Evolutionary conservation across 73 alveolate species (phyloP), one percentile per base, ranked within the genome.

Genomic region (Blepharisma japonicum): DNA sequence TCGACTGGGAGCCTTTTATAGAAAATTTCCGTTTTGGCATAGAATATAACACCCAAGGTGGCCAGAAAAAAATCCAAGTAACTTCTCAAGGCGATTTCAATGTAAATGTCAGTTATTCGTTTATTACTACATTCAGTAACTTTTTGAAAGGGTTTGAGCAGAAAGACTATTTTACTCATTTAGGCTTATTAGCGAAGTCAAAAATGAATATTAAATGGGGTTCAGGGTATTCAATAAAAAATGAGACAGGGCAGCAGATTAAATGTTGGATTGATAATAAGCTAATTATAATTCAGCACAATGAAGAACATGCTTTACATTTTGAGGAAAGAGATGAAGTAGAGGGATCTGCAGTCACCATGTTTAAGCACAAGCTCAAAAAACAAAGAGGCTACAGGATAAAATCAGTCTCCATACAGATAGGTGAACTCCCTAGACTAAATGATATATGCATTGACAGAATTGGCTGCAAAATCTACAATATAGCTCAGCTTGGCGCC

Each of bases 1-100:
- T 45, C n/a, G 80, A 70, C 71, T 70, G 80, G 80, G 80, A 70
- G 39, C 80, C 80, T 70, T 70, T 70, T 18, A 38, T 70, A n/a
- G 80, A 70, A 47, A 39, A 39, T 2, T 70, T 45, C 11, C 32
- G n/a, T n/a, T 18, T 70, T 45, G 14, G 18, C 5, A 8, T 61
- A 61, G 23, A 61, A 61, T 61, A 18, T 5, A 14, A n/a, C 23
- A 14, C 47, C 18, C 38, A 61, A 61, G 74, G 46, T 18, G 23
- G 23, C n/a, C 74, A n/a, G 39, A 61, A 20, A 25, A 61, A n/a
- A 2, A 9, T 61, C 23, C 47, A 61, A 61, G n/a, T 61, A 1
- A 25, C 14, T 8, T n/a, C 47, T 18, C 14, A 8, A n/a, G 47
- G 47, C 14, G 46, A 25, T 9, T 20, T 61, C 4, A 61, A 61